Evolutionary conservation across 2,329 filamentous ascomycete genomes (phyloP).

Genomic region (Epichloe baconii): DNA sequence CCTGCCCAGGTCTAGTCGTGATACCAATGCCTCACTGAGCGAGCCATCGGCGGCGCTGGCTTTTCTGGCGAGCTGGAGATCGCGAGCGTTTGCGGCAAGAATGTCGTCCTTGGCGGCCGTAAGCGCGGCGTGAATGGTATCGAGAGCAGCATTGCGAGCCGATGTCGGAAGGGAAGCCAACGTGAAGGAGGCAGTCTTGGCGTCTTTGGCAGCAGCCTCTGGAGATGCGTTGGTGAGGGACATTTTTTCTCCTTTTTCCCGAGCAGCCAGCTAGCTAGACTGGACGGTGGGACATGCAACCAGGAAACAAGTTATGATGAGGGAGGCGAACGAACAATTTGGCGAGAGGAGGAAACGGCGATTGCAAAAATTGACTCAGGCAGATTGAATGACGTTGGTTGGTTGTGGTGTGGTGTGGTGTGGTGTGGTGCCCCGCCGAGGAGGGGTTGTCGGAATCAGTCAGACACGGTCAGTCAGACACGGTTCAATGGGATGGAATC

Average conservation of each 20-base stretch:
- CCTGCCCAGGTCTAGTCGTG: slow-evolving; percentile 73
- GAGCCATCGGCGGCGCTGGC: slow-evolving; percentile 58
- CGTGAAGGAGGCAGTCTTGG: slow-evolving; percentile 68
- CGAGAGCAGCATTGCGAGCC: slow-evolving; percentile 74
- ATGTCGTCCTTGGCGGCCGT: slow-evolving; percentile 57
- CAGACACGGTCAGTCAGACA: no score
- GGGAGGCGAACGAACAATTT: no score
- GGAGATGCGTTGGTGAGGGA: slow-evolving; percentile 80
- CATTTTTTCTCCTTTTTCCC: slow-evolving; percentile 38
- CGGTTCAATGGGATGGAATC: no score
- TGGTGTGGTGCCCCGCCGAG: no score
- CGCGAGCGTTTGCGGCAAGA: slow-evolving; percentile 72
- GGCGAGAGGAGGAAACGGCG: no score
- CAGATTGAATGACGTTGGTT: no score
- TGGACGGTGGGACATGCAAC: no score
- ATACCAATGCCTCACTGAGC: slow-evolving; percentile 71
- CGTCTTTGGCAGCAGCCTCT: slow-evolving; percentile 60
- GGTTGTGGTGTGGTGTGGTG: no score
- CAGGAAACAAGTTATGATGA: no score
- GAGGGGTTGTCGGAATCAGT: no score
- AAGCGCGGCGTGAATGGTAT: slow-evolving; percentile 70
- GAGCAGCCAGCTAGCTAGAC: no score
- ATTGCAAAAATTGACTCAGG: no score
- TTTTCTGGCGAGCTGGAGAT: slow-evolving; percentile 60
- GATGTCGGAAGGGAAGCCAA: slow-evolving; percentile 66